Base-by-base conservation (phyloP, 225 moss, liverwort and hornwort species). In the Physcomitrium patens region DNA sequence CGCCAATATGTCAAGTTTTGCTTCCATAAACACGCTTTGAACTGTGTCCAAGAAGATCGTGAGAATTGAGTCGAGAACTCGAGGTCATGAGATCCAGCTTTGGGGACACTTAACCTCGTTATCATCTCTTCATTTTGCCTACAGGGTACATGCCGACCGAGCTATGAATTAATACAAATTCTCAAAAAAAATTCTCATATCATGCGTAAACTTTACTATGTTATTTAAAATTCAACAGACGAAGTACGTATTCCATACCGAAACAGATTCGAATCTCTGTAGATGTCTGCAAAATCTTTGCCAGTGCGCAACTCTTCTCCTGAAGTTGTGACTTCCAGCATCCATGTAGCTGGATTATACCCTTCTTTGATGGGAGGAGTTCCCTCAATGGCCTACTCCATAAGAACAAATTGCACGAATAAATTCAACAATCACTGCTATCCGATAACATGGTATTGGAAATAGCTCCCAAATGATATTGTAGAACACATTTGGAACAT, bases 261-360 rank as follows among this genome's bases (percentile, higher is more conserved):
- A 37, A 37, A 37, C 31, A 37, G 31, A 4, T 37, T 37, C 3
- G 60, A 60, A 9, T 71, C 11, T 0, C 19, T 14, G 16, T 59
- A 71, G 11, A 71, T 48, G 16, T 48, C 46, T 5, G 59, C 26
- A 17, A 71, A 71, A 46, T 71, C 46, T 44, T 46, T 16, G 1
- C 22, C 17, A 17, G 47, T 20, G 44, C 60, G 45, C 3, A 26
- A 42, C 41, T 71, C 71, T 1, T 7, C 23, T 16, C 16, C 24
- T 10, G 41, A 20, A 60, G 60, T 60, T 0, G 23, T 60, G 11
- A 71, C 47, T 27, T 71, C 71, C 46, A 71, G n/a, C 71, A 71
- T 71, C 60, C 71, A 71, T 2, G 60, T 60, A 12, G 60, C 71
- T 45, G 60, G 71, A 23, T 71, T 71, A 13, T 48, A 47, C 23